Conservation (phyloP, 2,329 filamentous ascomycete genomes). For the Claviceps spartinae region DNA sequence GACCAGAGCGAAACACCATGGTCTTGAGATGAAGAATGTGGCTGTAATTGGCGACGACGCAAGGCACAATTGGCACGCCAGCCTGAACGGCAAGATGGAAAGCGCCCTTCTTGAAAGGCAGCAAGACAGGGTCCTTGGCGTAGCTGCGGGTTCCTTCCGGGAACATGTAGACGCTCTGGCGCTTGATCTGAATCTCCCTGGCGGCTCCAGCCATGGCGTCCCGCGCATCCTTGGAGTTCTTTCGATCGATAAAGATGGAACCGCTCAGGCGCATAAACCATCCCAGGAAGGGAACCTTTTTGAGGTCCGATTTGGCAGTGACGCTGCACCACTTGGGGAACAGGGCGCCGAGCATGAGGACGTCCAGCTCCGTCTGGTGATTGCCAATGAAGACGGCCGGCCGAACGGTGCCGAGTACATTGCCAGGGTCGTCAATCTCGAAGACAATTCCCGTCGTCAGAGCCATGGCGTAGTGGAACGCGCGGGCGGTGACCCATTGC, state of each 20-base stretch:
- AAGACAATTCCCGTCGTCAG: conserved; percentile 67
- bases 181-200: conserved; percentile 57
- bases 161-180: conserved; percentile 74
- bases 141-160: conserved; percentile 91
- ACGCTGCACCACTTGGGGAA: conserved; percentile 89
- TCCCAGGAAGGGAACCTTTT: conserved; percentile 69
- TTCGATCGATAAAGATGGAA: conserved; percentile 89
- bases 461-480: conserved; percentile 70
- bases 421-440: conserved; percentile 51
- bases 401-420: conserved; percentile 49
- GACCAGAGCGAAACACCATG: conserved; percentile 51
- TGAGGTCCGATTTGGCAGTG: conserved; percentile 78
- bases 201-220: conserved; percentile 77
- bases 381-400: conserved; percentile 89
- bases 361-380: conserved; percentile 92
- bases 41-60: conserved; percentile 69
- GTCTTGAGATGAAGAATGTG: conserved; percentile 54
- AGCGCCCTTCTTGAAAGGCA: conserved; percentile 98
- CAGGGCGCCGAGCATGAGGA: conserved; percentile 76
- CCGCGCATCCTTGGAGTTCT: conserved; percentile 68
- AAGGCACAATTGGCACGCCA: conserved; percentile 80
- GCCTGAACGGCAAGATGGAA: conserved; percentile 94
- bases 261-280: conserved; percentile 89
- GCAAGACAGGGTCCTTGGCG: conserved; percentile 60
- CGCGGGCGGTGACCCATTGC: conserved; percentile 72